Evolutionary conservation across 208 protist species (phyloP).

Genomic region (Leishmania braziliensis): DNA sequence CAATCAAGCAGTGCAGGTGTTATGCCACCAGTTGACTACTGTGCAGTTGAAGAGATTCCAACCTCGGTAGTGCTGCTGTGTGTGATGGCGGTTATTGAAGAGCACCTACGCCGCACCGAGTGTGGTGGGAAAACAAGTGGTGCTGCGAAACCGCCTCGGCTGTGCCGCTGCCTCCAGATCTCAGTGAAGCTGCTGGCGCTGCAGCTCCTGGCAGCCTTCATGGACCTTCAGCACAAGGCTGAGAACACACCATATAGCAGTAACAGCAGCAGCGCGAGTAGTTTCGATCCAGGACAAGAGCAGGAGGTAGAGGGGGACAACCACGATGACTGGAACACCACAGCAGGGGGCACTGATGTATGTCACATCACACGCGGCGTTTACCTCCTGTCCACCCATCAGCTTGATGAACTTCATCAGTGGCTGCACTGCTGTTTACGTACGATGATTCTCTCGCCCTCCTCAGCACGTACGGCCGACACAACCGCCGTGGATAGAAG

Average conservation of each 20-base stretch:
- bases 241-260: constrained; percentile 5
- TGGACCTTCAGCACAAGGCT: constrained; percentile 12
- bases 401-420: constrained; percentile 9
- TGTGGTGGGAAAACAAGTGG: not conserved
- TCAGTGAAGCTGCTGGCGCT: constrained; percentile 29
- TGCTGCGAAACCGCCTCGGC: not conserved
- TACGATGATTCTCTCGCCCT: not conserved
- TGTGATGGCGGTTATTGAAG: constrained; percentile 36
- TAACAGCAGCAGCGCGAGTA: constrained; percentile 10
- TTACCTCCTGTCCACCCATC: constrained; percentile 1
- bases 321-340: not conserved
- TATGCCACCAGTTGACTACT: constrained; percentile 23
- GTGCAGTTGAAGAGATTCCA: constrained; percentile 22
- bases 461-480: not conserved
- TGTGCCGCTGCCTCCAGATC: constrained; percentile 18
- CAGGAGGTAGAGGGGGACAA: not conserved
- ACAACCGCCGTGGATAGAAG: not conserved
- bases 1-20: constrained; percentile 6
- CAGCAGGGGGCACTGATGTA: not conserved
- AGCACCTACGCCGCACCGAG: constrained; percentile 31
- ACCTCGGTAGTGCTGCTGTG: constrained; percentile 21
- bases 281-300: not conserved
- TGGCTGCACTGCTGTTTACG: constrained; percentile 13
- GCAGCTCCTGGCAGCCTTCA: constrained; percentile 9
- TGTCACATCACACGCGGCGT: not conserved